Conservation (phyloP, 176 grass and related monocot species). For the Phoenix roebelenii region DNA sequence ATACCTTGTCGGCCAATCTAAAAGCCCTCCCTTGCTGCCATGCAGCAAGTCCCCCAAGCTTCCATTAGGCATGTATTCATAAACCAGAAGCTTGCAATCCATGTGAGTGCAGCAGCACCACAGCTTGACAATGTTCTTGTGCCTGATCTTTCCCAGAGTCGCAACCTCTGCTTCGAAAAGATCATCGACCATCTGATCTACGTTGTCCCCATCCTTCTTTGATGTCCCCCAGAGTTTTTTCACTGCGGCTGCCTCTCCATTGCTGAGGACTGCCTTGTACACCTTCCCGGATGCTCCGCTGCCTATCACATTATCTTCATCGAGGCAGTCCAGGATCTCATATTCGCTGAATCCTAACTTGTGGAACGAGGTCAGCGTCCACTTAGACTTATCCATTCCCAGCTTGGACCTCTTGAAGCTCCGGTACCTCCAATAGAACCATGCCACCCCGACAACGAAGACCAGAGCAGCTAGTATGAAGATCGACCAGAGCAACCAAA, state of each 20-base stretch:
- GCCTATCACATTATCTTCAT: constrained; percentile 51
- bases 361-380: constrained; percentile 59
- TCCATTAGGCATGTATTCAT: constrained; percentile 95
- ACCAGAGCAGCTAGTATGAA: constrained; percentile 8
- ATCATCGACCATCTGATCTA: constrained; percentile 1
- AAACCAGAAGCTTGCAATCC: constrained; percentile 47
- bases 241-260: constrained; percentile 40
- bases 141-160: constrained; percentile 52
- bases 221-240: constrained; percentile 42
- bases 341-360: constrained; percentile 44
- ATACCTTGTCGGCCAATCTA: constrained; percentile 53
- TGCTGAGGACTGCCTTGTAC: constrained; percentile 39
- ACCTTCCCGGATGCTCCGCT: constrained; percentile 45
- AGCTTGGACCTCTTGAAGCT: constrained; percentile 8
- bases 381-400: constrained; percentile 12
- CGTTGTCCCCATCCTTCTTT: background rate
- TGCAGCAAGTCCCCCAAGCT: constrained; percentile 76
- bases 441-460: constrained; percentile 15
- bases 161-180: constrained; percentile 46
- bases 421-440: constrained; percentile 34
- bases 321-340: constrained; percentile 40
- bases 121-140: constrained; percentile 88
- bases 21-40: constrained; percentile 24
- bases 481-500: background rate
- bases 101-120: constrained; percentile 42